These are phyloP conservation scores for Clavispora asparagi DNA, from an alignment of 805 yeast species.

Conservation along the genomic window DNA sequence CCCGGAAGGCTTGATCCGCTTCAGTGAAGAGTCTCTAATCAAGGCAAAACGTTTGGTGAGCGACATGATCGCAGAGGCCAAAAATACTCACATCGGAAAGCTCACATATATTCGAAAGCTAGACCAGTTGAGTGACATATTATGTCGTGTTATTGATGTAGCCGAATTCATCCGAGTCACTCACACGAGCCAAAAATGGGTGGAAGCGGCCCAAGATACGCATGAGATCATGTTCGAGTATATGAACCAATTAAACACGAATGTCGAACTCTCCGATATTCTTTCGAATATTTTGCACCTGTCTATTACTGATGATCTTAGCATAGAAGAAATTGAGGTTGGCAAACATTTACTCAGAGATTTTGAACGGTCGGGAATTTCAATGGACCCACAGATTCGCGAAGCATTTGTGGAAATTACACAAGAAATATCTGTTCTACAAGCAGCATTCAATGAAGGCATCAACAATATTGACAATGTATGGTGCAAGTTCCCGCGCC, in stretches of 20 bases:
- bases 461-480: conserved; percentile 29
- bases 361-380: conserved; percentile 86
- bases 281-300: conserved; percentile 49
- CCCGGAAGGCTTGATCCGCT: conserved; percentile 66
- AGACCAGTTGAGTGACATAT: conserved; percentile 80
- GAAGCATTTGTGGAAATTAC: conserved; percentile 71
- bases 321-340: conserved; percentile 74
- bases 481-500: conserved; percentile 31
- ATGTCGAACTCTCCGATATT: conserved; percentile 60
- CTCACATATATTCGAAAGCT: conserved; percentile 53
- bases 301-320: conserved; percentile 29
- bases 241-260: conserved; percentile 89
- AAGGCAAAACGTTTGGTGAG: conserved; percentile 61
- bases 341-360: conserved; percentile 78
- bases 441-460: conserved; percentile 67
- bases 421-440: conserved; percentile 72
- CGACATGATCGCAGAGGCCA: conserved; percentile 41
- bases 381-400: conserved; percentile 62
- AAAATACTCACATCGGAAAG: conserved; percentile 38
- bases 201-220: conserved; percentile 77
- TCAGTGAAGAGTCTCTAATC: conserved; percentile 58
- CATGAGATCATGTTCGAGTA: conserved; percentile 88
- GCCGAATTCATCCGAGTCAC: conserved; percentile 88
- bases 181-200: conserved; percentile 71
- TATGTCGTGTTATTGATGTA: conserved; percentile 89